Evolutionary conservation across 805 yeast species (phyloP).

Genomic region (Ogataea pignaliae): DNA sequence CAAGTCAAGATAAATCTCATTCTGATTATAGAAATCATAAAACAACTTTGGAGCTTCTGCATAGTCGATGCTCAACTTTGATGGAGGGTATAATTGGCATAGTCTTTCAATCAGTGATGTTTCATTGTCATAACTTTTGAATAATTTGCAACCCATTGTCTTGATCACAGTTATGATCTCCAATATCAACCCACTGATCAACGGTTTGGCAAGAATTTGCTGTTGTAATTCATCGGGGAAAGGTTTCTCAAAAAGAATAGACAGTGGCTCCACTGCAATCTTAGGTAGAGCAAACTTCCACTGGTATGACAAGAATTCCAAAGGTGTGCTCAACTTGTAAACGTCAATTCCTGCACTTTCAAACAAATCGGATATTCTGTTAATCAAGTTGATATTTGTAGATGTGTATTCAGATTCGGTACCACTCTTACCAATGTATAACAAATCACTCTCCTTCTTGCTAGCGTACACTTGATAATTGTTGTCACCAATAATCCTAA

Average conservation of each 20-base stretch:
- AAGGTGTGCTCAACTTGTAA: slow-evolving; percentile 45
- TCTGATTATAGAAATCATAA: slow-evolving; percentile 57
- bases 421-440: slow-evolving; percentile 39
- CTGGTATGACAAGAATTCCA: slow-evolving; percentile 66
- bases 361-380: slow-evolving; percentile 33
- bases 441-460: slow-evolving; percentile 41
- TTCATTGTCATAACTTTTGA: slow-evolving; percentile 68
- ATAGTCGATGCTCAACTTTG: slow-evolving; percentile 26
- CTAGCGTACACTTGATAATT: slow-evolving; percentile 33
- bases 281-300: slow-evolving; percentile 83
- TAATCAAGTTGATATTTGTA: slow-evolving; percentile 35
- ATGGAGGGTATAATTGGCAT: slow-evolving; percentile 39
- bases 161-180: slow-evolving; percentile 72
- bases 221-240: slow-evolving; percentile 52
- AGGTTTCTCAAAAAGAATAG: slow-evolving; percentile 69
- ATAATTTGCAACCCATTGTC: slow-evolving; percentile 71
- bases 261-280: slow-evolving; percentile 72
- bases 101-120: slow-evolving; percentile 51
- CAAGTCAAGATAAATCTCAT: slow-evolving; percentile 66
- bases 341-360: slow-evolving; percentile 40
- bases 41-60: slow-evolving; percentile 55
- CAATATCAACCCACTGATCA: slow-evolving; percentile 71
- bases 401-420: slow-evolving; percentile 39
- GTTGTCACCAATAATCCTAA: slow-evolving; percentile 35
- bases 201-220: slow-evolving; percentile 80